Evolutionary conservation across 1,139 yeast genomes (phyloP), one percentile per base, ranked within the genome.

Genomic region (Pichia terricola): DNA sequence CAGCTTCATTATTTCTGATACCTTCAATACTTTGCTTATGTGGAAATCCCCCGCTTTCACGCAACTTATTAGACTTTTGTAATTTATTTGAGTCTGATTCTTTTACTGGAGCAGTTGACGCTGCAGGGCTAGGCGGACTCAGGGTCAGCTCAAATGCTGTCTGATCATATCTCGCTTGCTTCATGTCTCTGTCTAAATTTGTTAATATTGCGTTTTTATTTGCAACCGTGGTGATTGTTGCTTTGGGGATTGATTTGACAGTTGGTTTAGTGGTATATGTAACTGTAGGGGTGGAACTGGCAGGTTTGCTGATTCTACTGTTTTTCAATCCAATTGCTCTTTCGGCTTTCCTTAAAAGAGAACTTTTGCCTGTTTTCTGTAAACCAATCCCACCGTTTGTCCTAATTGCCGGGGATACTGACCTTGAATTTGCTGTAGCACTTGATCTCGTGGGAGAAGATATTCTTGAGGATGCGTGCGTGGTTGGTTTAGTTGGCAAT

Each of bases 331-430:
- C 49, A 9, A 51, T 48, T 3, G 51, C 55, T 32, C 55, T 47
- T 43, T 54, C 55, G 2, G 58, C 58, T 5, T 53, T 53, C 25
- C 55, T 37, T 5, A 54, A 11, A 1, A 54, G 44, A 37, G 48
- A 48, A 25, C 56, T 52, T 11, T 45, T 47, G 9, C 37, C 40
- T 32, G 36, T 16, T 35, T 51, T 53, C 35, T 46, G 42, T 2
- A 44, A 32, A 26, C 49, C 54, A 3, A 43, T 37, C n/a, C 47
- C 48, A 22, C 50, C 49, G 41, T 47, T 47, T 10, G 38, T 7
- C 11, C 25, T 34, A 34, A 22, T 7, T 10, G 35, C 9, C 32
- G 32, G 10, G 7, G 32, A 8, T 8, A 30, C 32, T 30, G 28
- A 28, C 5, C 35, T 32, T 7, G 33, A 28, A 27, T 34, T 37